Evolutionary conservation across 1,139 yeast genomes (phyloP).

Genomic region (Yamadazyma aaseri): DNA sequence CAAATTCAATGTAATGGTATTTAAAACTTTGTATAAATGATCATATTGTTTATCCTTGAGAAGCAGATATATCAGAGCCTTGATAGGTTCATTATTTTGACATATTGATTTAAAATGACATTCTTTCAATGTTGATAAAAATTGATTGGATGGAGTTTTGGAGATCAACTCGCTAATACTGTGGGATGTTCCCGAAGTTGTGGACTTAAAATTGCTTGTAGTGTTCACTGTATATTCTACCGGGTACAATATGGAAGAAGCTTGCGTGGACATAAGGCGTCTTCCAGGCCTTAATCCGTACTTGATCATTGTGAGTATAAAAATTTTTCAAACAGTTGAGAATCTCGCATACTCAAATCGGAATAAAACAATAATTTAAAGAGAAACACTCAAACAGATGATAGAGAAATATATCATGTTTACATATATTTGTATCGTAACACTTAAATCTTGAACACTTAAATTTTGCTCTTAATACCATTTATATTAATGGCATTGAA

Average conservation of each 20-base stretch:
- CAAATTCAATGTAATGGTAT: conserved; percentile 16
- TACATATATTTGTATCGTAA: too few species aligned
- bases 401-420: too few species aligned
- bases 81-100: conserved; percentile 6
- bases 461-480: conserved; percentile 10
- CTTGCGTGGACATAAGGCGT: conserved; percentile 7
- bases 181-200: background rate
- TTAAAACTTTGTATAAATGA: conserved; percentile 21
- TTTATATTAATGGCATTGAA: conserved; percentile 44
- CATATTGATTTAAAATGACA: conserved; percentile 13
- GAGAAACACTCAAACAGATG: too few species aligned
- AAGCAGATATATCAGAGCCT: conserved; percentile 17
- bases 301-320: conserved; percentile 10
- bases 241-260: conserved; percentile 1
- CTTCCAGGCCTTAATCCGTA: conserved; percentile 9
- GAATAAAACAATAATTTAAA: too few species aligned
- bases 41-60: conserved; percentile 19
- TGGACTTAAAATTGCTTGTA: background rate
- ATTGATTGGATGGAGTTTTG: conserved; percentile 10
- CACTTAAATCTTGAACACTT: too few species aligned
- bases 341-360: too few species aligned
- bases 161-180: conserved; percentile 5
- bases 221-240: background rate
- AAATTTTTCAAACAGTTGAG: conserved; percentile 7
- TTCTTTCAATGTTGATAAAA: conserved; percentile 12